Base-by-base conservation (phyloP, 2,329 filamentous ascomycete genomes). In the Fusarium mangiferae region DNA sequence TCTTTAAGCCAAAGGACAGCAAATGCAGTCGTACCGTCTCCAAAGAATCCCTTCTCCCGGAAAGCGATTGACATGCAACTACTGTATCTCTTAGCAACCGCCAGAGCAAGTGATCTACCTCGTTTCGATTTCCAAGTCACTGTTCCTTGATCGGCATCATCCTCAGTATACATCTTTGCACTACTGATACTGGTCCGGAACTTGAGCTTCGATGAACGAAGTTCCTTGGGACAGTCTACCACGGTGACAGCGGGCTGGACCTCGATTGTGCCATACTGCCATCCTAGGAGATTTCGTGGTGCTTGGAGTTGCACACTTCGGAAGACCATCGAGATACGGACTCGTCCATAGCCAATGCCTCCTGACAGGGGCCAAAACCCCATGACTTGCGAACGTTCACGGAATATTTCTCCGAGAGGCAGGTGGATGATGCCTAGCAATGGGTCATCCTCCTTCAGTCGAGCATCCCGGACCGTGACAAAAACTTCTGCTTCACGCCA, bases 241-340 rank as follows among this genome's bases (percentile, higher is more conserved):
- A 75, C 73, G 20, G 85, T 84, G 5, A 82, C 82, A 57, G 84
- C 85, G 18, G 88, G 85, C n/a, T 88, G 85, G 46, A 94, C 83
- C 70, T 93, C 90, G 1, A 94, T 78, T 1, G 92, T 94, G 10
- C 92, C 93, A 63, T 90, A 92, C 30, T 93, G 90, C 91, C 92
- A 94, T 4, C 93, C 93, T 2, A 90, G 82, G 38, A 91, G 80
- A 57, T 89, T 85, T 11, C 81, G 83, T 3, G 90, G 90, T 5
- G 90, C 82, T 74, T 92, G 87, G 3, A 93, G 81, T 66, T 91
- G 87, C 6, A 94, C 86, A 63, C 91, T 92, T 49, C 93, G 88
- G 87, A 93, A 94, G 6, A 94, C 90, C 84, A 94, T 86, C 22
- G 91, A 94, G 63, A 95, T 86, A 17, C 92, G 86, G 44, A 89